phyloP scores from a whole-genome alignment of 805 yeast species.

The Pichia nakasei region DNA sequence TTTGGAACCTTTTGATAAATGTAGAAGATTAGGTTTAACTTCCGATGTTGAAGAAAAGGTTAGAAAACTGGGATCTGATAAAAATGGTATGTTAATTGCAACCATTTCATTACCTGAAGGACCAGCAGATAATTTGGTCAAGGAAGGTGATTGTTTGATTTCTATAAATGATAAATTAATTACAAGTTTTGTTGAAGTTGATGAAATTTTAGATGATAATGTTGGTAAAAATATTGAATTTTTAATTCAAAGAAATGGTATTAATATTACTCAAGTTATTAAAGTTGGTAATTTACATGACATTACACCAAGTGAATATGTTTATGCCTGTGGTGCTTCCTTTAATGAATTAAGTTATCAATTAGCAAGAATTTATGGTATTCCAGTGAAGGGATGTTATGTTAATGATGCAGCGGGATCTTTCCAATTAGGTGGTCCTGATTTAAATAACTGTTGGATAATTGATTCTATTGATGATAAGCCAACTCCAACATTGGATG shows the following conservation, averaged over 20 bases:
- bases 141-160: slow-evolving; percentile 80
- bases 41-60: slow-evolving; percentile 63
- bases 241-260: slow-evolving; percentile 68
- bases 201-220: slow-evolving; percentile 65
- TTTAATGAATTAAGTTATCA: slow-evolving; percentile 84
- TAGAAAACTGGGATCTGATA: slow-evolving; percentile 49
- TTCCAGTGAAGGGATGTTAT: slow-evolving; percentile 81
- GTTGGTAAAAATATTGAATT: slow-evolving; percentile 53
- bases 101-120: slow-evolving; percentile 77
- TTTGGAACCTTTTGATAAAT: slow-evolving; percentile 81
- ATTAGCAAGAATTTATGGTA: slow-evolving; percentile 73
- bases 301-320: slow-evolving; percentile 74
- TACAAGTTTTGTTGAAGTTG: slow-evolving; percentile 69
- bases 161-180: slow-evolving; percentile 60
- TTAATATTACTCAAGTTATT: slow-evolving; percentile 40
- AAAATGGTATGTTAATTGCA: slow-evolving; percentile 77
- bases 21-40: slow-evolving; percentile 77
- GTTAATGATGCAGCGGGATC: slow-evolving; percentile 72
- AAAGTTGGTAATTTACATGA: slow-evolving; percentile 67
- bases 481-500: slow-evolving; percentile 65
- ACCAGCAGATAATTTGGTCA: slow-evolving; percentile 63
- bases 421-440: slow-evolving; percentile 44
- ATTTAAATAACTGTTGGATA: slow-evolving; percentile 69
- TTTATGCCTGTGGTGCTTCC: slow-evolving; percentile 79
- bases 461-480: slow-evolving; percentile 68